phyloP scores from a whole-genome alignment of 208 protist genomes.

The Giardia muris region DNA sequence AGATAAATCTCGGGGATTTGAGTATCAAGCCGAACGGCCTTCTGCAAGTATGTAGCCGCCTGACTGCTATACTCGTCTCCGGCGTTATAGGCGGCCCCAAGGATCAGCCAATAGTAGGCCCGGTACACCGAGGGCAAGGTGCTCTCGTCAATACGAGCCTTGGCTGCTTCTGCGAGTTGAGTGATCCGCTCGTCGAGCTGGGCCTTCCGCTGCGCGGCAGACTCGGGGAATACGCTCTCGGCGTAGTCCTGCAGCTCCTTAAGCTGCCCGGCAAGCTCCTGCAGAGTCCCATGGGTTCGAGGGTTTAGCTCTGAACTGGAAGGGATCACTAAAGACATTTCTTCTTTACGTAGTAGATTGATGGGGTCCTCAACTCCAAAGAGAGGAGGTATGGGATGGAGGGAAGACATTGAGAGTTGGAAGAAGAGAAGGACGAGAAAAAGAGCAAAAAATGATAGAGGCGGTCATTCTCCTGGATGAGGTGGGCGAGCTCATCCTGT shows the following conservation, averaged over 20 bases:
- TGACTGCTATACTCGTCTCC: neutral
- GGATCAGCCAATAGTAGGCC: neutral
- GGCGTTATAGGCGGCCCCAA: neutral
- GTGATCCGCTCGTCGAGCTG: neutral
- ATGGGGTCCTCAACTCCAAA: neutral
- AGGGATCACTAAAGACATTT: neutral
- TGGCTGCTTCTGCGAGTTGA: neutral
- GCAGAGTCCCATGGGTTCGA: neutral
- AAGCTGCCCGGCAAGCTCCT: neutral
- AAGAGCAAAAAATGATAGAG: neutral
- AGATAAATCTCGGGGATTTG: neutral
- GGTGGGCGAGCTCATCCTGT: neutral
- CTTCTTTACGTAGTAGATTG: neutral
- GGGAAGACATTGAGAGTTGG: neutral
- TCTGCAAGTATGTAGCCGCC: neutral
- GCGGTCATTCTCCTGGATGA: slow-evolving; percentile 3
- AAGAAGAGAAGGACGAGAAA: neutral
- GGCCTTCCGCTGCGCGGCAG: neutral
- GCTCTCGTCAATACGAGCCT: neutral
- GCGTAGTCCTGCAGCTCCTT: neutral
- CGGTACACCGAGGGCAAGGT: neutral
- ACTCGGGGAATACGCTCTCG: neutral
- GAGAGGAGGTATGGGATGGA: neutral
- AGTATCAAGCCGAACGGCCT: neutral
- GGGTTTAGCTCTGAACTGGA: neutral